These are phyloP conservation scores for Umbilicus rupestris DNA, from an alignment of 164 flowering plant species.

Conservation along the genomic window DNA sequence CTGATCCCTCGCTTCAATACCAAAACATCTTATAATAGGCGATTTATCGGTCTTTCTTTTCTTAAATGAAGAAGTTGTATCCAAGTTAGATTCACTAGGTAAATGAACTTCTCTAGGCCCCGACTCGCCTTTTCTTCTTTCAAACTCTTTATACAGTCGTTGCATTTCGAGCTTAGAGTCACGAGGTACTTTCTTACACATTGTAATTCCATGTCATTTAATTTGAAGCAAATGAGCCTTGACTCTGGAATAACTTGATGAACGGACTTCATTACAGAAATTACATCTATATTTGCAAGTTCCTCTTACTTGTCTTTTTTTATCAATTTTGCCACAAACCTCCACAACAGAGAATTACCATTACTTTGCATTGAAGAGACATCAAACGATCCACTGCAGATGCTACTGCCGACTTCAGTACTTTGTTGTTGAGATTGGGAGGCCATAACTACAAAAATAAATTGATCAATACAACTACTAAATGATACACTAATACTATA, in stretches of 20 bases:
- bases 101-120: neutral
- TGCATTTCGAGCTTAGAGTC: neutral
- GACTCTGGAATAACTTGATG: neutral
- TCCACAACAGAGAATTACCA: neutral
- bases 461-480: too few relatives aligned
- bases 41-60: neutral
- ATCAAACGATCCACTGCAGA: neutral
- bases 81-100: neutral
- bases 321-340: neutral
- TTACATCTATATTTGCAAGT: neutral
- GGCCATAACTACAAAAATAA: neutral
- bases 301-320: neutral
- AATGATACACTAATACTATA: too few relatives aligned
- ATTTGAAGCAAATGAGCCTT: neutral
- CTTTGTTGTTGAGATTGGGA: neutral
- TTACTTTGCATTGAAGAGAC: neutral
- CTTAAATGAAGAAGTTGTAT: neutral
- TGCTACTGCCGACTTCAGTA: neutral
- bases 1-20: neutral
- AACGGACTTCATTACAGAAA: neutral
- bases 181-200: neutral
- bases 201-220: neutral
- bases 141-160: neutral
- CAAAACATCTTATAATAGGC: neutral
- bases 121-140: neutral